phyloP scores from a whole-genome alignment of 2,329 filamentous ascomycete species.

The Dothideomycetes sp. region DNA sequence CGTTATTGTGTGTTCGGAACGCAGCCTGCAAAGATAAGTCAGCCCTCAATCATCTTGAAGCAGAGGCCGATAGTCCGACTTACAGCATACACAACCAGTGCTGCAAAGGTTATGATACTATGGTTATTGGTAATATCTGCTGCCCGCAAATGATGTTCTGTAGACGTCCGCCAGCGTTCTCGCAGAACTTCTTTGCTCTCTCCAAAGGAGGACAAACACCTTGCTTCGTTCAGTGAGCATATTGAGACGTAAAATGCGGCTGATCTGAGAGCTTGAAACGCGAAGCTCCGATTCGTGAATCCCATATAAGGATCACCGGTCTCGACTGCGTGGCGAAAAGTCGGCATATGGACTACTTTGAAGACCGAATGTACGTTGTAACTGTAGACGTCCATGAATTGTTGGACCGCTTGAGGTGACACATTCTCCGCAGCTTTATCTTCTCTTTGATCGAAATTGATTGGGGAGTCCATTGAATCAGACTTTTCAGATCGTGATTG shows the following conservation, averaged over 20 bases:
- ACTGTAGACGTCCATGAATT: background rate
- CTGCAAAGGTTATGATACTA: slow-evolving; percentile 2
- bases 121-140: slow-evolving; percentile 1
- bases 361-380: slow-evolving; percentile 1
- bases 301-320: slow-evolving; percentile 4
- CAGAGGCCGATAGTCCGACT: background rate
- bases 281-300: background rate
- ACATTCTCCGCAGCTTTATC: background rate
- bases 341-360: slow-evolving; percentile 3
- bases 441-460: background rate
- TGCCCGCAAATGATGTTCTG: background rate
- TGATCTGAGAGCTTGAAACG: slow-evolving; percentile 1
- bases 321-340: slow-evolving; percentile 1
- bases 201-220: slow-evolving; percentile 1
- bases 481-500: background rate
- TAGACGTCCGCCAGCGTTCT: slow-evolving; percentile 1
- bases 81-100: slow-evolving; percentile 3
- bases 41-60: background rate
- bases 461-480: background rate
- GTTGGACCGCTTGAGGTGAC: background rate
- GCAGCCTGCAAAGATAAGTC: slow-evolving; percentile 1
- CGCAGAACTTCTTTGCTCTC: slow-evolving; percentile 2
- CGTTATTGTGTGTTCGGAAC: slow-evolving; percentile 5
- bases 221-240: slow-evolving; percentile 4
- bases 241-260: slow-evolving; percentile 4